Conservation (phyloP, 441 rosid species). For the Pelargonium myrrhifolium region DNA sequence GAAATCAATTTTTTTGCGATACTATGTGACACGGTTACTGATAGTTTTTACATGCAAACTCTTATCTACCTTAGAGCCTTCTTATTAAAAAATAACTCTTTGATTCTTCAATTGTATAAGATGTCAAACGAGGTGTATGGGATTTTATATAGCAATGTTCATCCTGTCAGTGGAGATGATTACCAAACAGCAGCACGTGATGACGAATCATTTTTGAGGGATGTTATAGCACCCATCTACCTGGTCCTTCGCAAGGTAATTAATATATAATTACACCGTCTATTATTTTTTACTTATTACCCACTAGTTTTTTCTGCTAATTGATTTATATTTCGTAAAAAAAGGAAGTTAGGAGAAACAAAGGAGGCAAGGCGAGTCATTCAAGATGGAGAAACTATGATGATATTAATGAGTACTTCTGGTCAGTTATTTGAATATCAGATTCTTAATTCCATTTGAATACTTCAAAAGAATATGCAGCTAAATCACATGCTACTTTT, state of each 20-base stretch:
- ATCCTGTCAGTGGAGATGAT: conserved; percentile 53
- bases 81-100: conserved; percentile 12
- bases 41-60: neutral
- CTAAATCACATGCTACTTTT: conserved; percentile 14
- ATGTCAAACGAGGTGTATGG: conserved; percentile 74
- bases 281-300: conserved; percentile 10
- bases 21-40: neutral
- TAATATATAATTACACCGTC: conserved; percentile 13
- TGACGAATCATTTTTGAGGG: conserved; percentile 76
- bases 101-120: conserved; percentile 34
- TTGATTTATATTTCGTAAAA: conserved; percentile 25
- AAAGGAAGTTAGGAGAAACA: conserved; percentile 82
- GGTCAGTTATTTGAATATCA: conserved; percentile 42
- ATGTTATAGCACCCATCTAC: conserved; percentile 75
- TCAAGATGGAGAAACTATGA: conserved; percentile 99
- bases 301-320: conserved; percentile 12
- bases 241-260: conserved; percentile 66
- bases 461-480: conserved; percentile 9
- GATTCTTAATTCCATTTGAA: conserved; percentile 9
- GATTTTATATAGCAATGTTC: conserved; percentile 51
- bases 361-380: conserved; percentile 81
- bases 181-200: conserved; percentile 46
- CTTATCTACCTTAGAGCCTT: neutral
- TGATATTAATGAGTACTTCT: conserved; percentile 93
- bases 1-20: neutral